These are phyloP conservation scores for Trypanosoma melophagium DNA, from an alignment of 208 protist species.

Conservation along the genomic window DNA sequence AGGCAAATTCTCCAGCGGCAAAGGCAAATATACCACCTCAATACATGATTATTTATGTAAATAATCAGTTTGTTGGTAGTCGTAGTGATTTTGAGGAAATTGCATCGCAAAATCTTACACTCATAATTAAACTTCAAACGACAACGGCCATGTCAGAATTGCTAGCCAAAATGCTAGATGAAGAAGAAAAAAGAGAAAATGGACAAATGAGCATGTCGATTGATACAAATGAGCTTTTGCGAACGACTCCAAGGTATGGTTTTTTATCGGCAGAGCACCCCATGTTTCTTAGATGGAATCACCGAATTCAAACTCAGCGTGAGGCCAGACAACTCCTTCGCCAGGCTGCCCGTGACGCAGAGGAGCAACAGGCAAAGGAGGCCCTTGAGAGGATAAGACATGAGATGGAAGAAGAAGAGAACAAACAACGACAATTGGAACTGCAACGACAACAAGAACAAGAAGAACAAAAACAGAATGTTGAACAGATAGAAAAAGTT, in stretches of 20 bases:
- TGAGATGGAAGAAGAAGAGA: conserved; percentile 49
- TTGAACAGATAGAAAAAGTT: not conserved
- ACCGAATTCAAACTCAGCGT: conserved; percentile 49
- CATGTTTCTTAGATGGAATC: conserved; percentile 69
- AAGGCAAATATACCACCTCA: conserved; percentile 59
- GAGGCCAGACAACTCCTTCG: conserved; percentile 62
- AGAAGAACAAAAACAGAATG: conserved; percentile 3
- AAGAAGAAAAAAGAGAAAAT: conserved; percentile 39
- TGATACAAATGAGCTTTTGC: conserved; percentile 65
- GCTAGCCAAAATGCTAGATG: conserved; percentile 61
- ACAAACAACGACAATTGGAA: conserved; percentile 29
- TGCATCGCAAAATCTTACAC: conserved; percentile 44
- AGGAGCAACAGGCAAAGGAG: conserved; percentile 56
- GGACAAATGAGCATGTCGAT: conserved; percentile 12
- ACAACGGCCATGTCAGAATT: conserved; percentile 64
- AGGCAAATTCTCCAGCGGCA: conserved; percentile 43
- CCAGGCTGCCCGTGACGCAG: conserved; percentile 52
- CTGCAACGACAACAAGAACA: conserved; percentile 30
- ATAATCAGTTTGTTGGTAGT: conserved; percentile 72
- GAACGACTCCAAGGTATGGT: conserved; percentile 76
- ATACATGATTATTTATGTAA: conserved; percentile 76
- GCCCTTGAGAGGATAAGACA: conserved; percentile 47
- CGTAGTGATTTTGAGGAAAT: conserved; percentile 47
- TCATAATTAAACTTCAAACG: conserved; percentile 74
- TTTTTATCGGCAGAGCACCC: conserved; percentile 78